Evolutionary conservation across 2,329 filamentous ascomycete species (phyloP).

Genomic region (Aspergillus fischeri): DNA sequence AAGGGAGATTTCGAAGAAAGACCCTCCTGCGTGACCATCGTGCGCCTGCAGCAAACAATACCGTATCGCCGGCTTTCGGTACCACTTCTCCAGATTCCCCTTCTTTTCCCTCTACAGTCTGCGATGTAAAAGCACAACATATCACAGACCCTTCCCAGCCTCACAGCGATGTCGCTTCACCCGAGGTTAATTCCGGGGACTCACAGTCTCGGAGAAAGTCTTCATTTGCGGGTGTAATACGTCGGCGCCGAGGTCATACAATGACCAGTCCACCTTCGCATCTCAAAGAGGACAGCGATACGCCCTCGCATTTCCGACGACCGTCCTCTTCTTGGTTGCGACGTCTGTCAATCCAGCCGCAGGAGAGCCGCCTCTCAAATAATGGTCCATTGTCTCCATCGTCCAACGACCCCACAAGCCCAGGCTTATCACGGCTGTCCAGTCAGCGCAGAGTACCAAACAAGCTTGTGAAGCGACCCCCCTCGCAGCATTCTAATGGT

Average conservation of each 20-base stretch:
- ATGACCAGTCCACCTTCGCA: slow-evolving; percentile 28
- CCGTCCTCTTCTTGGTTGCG: slow-evolving; percentile 53
- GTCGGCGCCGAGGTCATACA: slow-evolving; percentile 36
- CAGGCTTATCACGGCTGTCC: slow-evolving; percentile 39
- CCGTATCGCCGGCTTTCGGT: slow-evolving; percentile 11
- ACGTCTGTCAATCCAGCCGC: slow-evolving; percentile 49
- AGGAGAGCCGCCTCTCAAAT: slow-evolving; percentile 45
- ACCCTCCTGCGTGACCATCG: slow-evolving; percentile 19
- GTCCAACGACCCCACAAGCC: slow-evolving; percentile 51
- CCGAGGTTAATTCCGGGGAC: slow-evolving; percentile 10
- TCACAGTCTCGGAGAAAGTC: slow-evolving; percentile 21
- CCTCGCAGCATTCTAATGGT: slow-evolving; percentile 48
- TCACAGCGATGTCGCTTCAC: slow-evolving; percentile 12
- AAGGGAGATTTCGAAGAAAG: slow-evolving; percentile 24
- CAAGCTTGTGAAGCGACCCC: slow-evolving; percentile 60
- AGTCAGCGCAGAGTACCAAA: slow-evolving; percentile 45
- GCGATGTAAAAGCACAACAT: slow-evolving; percentile 12
- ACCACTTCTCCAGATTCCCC: slow-evolving; percentile 16
- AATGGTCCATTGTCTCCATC: slow-evolving; percentile 52
- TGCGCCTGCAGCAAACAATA: slow-evolving; percentile 11
- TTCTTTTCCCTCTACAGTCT: slow-evolving; percentile 10
- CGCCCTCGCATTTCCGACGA: slow-evolving; percentile 28
- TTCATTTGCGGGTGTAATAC: slow-evolving; percentile 26
- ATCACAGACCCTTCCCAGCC: slow-evolving; percentile 6
- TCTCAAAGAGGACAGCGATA: slow-evolving; percentile 22